Conservation (phyloP, 441 rosid genomes). For the Populus hybrid region DNA sequence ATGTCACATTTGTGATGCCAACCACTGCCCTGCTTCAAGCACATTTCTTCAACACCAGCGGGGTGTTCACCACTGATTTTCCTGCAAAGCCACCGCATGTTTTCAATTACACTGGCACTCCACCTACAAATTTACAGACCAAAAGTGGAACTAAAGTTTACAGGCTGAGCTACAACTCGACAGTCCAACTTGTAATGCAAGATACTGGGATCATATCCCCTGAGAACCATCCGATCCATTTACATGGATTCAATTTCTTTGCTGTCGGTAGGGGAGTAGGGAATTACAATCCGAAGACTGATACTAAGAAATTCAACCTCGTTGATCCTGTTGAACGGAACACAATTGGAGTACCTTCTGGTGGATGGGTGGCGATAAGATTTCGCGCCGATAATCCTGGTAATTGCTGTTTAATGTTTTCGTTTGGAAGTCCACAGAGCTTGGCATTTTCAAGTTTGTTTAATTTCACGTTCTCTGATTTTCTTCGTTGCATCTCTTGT, state of each 20-base stretch:
- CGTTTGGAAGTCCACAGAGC: background rate
- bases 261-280: slow-evolving; percentile 73
- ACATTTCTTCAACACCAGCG: slow-evolving; percentile 64
- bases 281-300: slow-evolving; percentile 56
- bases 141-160: slow-evolving; percentile 60
- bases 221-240: slow-evolving; percentile 81
- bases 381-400: slow-evolving; percentile 95
- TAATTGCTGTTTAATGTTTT: slow-evolving; percentile 10
- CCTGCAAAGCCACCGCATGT: slow-evolving; percentile 62
- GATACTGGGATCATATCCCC: slow-evolving; percentile 72
- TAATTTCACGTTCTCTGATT: background rate
- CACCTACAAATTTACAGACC: slow-evolving; percentile 54
- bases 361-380: slow-evolving; percentile 89
- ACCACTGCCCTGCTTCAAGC: slow-evolving; percentile 71
- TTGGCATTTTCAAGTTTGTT: background rate
- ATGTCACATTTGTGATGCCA: slow-evolving; percentile 85
- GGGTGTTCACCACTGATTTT: slow-evolving; percentile 79
- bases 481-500: background rate
- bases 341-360: slow-evolving; percentile 85
- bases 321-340: slow-evolving; percentile 91
- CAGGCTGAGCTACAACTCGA: slow-evolving; percentile 58
- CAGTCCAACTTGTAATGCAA: slow-evolving; percentile 80
- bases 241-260: slow-evolving; percentile 84
- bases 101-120: slow-evolving; percentile 62
- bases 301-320: slow-evolving; percentile 66